phyloP scores from a whole-genome alignment of 768 basidiomycete species.

The Favolaschia claudopus region DNA sequence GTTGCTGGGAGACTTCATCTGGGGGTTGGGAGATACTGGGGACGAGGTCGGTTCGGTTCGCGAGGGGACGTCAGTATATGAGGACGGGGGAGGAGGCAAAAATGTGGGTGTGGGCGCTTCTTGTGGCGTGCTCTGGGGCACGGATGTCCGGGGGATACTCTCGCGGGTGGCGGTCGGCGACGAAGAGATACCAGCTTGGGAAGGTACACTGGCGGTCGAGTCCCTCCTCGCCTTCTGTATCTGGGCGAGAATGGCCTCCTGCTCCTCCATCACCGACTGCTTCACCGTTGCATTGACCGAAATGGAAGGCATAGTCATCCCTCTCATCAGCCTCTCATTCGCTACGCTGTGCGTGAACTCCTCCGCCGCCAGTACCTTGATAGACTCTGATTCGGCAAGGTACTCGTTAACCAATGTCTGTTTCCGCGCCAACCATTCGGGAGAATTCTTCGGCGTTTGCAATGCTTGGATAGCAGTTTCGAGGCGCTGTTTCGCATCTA shows the following conservation, averaged over 20 bases:
- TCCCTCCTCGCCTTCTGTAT: constrained; percentile 12
- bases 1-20: not conserved
- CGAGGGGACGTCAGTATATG: not conserved
- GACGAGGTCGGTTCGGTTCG: constrained; percentile 3
- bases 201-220: not conserved
- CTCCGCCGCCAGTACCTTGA: not conserved
- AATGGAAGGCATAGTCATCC: not conserved
- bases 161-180: not conserved
- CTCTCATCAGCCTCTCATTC: not conserved
- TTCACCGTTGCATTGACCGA: not conserved
- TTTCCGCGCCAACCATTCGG: not conserved
- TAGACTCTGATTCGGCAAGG: not conserved
- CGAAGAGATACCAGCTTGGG: not conserved
- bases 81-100: not conserved
- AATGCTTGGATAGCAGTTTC: constrained; percentile 42
- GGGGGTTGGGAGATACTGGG: not conserved
- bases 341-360: not conserved
- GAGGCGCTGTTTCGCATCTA: constrained; percentile 69
- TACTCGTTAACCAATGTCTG: not conserved
- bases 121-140: not conserved
- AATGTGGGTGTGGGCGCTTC: not conserved
- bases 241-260: constrained; percentile 12
- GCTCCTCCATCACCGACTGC: constrained; percentile 4
- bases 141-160: not conserved
- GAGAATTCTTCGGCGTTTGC: not conserved